Conservation (phyloP, 805 yeast genomes). For the Ogataea siamensis region DNA sequence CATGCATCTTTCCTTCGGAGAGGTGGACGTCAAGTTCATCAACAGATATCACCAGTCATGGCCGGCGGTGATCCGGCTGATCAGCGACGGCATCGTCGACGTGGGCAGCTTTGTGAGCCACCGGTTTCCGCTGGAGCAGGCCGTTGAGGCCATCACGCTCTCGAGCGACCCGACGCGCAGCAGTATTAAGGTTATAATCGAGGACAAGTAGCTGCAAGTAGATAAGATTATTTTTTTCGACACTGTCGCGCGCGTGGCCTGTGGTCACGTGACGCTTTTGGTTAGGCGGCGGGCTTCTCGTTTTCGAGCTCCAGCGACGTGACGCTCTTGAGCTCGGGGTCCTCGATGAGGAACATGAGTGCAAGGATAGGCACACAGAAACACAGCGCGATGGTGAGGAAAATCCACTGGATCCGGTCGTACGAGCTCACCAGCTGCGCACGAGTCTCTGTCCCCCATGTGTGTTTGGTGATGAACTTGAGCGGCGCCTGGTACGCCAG, state of each 20-base stretch:
- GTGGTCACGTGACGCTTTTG: too few species aligned
- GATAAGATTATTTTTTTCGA: too few species aligned
- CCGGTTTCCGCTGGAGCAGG: conserved; percentile 44
- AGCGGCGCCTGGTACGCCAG: conserved; percentile 1
- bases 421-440: not conserved
- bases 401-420: not conserved
- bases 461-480: not conserved
- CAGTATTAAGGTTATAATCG: conserved; percentile 47
- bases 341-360: not conserved
- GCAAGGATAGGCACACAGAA: not conserved
- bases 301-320: not conserved
- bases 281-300: too few species aligned
- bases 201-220: conserved; percentile 29
- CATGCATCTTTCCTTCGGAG: conserved; percentile 53
- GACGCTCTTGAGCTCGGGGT: not conserved
- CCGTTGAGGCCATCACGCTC: conserved; percentile 43
- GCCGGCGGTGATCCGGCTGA: conserved; percentile 53
- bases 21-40: conserved; percentile 48
- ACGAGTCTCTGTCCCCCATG: not conserved
- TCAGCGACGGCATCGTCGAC: conserved; percentile 42
- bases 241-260: too few species aligned
- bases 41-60: conserved; percentile 56
- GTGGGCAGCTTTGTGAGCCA: conserved; percentile 49
- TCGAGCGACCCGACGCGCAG: conserved; percentile 41
- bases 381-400: not conserved